These are phyloP conservation scores for Rhizopus sp. DNA, from an alignment of 371 early-diverging fungal genomes.

Conservation along the genomic window DNA sequence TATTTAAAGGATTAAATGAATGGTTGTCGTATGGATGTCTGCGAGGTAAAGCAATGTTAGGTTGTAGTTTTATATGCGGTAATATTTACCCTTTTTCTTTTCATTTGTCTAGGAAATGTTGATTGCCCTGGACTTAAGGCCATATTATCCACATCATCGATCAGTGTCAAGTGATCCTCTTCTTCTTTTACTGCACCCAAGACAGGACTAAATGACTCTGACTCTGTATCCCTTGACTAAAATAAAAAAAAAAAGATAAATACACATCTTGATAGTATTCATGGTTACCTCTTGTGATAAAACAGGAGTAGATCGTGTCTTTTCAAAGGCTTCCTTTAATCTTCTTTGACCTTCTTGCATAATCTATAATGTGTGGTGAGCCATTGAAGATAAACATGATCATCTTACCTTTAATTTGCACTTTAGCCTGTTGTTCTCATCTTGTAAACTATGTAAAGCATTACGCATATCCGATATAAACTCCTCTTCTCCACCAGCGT, in stretches of 20 bases:
- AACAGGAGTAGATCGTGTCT: slow-evolving; percentile 12
- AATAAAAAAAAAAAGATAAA: background rate
- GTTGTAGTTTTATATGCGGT: no score
- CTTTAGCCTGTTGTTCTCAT: slow-evolving; percentile 41
- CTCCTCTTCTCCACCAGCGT: slow-evolving; percentile 42
- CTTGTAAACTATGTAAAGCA: slow-evolving; percentile 36
- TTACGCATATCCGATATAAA: slow-evolving; percentile 42
- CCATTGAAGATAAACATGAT: background rate
- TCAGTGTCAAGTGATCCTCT: slow-evolving; percentile 9
- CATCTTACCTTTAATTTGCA: slow-evolving; percentile 30
- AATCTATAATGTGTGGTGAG: slow-evolving; percentile 12
- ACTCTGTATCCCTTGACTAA: slow-evolving; percentile 10
- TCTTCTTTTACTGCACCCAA: slow-evolving; percentile 11
- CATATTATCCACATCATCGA: background rate
- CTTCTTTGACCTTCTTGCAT: slow-evolving; percentile 42
- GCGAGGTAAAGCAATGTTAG: no score
- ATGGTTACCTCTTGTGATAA: slow-evolving; percentile 4
- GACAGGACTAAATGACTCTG: slow-evolving; percentile 19
- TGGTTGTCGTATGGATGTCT: background rate
- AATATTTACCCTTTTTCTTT: slow-evolving; percentile 7
- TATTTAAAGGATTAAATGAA: background rate
- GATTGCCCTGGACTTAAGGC: background rate
- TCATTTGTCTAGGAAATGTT: slow-evolving; percentile 1
- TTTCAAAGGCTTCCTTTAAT: slow-evolving; percentile 40
- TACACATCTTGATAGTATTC: background rate